Evolutionary conservation across 2,329 filamentous ascomycete species (phyloP), one percentile per base, ranked within the genome.

Genomic region (Alternaria novae-zelandiae): DNA sequence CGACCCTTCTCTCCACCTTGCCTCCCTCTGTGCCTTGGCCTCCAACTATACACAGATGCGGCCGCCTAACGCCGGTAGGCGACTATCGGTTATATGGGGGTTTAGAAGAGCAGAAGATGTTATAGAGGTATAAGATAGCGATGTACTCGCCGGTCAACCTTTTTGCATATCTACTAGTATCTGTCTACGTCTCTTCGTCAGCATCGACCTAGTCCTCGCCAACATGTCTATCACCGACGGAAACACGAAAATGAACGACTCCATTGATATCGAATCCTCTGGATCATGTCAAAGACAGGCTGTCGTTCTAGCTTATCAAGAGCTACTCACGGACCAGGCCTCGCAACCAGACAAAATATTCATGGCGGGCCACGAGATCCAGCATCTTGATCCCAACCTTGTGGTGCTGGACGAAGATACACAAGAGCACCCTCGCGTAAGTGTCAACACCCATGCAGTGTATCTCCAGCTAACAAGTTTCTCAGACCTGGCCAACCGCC

Each of bases 401-500:
- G 46, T 30, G 7, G 5, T 6, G 4, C 46, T 49, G 3, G 25
- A 49, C 7, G 46, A 20, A 20, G 25, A 49, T 8, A 26, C 6
- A 30, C 46, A 28, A 20, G 46, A 49, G 8, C 25, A 49, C 6
- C 15, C 25, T 17, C 46, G 46, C 26, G 46, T 49, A 13, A 20
- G 11, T 36, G 32, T 15, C 1, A 32, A 15, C 30, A 32, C 3
- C 30, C 30, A 32, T 32, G 6, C 30, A 32, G 30, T 8, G 13
- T 2, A 26, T 12, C 9, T n/a, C 11, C 5, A 49, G 23, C 23
- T 49, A 12, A 49, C 5, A 28, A 5, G 3, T 28, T 6, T 17
- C 17, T 13, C 25, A 66, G 64, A 43, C 32, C 8, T 67, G 65
- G 65, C 11, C 49, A 4, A 54, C 59, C 15, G 23, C 28, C 17